phyloP scores from a whole-genome alignment of 179 eudicot genomes.

The Corrigiola litoralis region DNA sequence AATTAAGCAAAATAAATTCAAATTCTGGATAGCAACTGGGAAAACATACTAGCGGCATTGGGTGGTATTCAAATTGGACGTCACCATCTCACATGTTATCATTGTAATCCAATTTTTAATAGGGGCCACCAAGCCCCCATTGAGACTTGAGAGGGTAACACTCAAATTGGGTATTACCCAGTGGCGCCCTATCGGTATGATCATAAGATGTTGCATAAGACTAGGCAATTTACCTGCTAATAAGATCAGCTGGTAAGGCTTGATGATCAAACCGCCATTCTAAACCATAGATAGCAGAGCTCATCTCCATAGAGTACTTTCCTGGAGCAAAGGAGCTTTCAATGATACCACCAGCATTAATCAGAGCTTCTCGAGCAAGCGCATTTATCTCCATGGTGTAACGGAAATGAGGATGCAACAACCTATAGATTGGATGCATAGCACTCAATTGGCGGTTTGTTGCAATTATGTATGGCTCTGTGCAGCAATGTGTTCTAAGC shows the following conservation, averaged over 20 bases:
- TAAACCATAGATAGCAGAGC: slow-evolving; percentile 48
- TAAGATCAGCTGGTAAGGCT: slow-evolving; percentile 54
- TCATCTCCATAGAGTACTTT: slow-evolving; percentile 46
- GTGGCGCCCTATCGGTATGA: too few relatives aligned
- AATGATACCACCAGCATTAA: slow-evolving; percentile 51
- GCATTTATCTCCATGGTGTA: slow-evolving; percentile 86
- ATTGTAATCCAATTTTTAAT: too few relatives aligned
- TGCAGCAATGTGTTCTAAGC: slow-evolving; percentile 64
- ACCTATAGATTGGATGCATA: slow-evolving; percentile 61
- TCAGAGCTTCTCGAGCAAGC: slow-evolving; percentile 50
- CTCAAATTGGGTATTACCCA: too few relatives aligned
- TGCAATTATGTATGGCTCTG: slow-evolving; percentile 75
- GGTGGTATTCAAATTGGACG: too few relatives aligned
- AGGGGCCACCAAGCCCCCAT: too few relatives aligned
- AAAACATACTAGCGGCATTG: too few relatives aligned
- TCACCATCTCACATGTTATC: too few relatives aligned
- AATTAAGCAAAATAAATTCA: background rate
- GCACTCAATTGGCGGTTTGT: slow-evolving; percentile 58
- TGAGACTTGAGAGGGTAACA: too few relatives aligned
- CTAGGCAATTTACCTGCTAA: slow-evolving; percentile 51
- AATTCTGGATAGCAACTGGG: too few relatives aligned
- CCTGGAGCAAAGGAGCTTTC: slow-evolving; percentile 46
- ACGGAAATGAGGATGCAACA: slow-evolving; percentile 65
- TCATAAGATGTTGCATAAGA: too few relatives aligned
- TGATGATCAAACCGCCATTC: slow-evolving; percentile 58